Percentiles rank a stretch among this genome's conserved stretches.
Conservation (phyloP, 441 rosid genomes). For the Aquilaria agallochum region DNA sequence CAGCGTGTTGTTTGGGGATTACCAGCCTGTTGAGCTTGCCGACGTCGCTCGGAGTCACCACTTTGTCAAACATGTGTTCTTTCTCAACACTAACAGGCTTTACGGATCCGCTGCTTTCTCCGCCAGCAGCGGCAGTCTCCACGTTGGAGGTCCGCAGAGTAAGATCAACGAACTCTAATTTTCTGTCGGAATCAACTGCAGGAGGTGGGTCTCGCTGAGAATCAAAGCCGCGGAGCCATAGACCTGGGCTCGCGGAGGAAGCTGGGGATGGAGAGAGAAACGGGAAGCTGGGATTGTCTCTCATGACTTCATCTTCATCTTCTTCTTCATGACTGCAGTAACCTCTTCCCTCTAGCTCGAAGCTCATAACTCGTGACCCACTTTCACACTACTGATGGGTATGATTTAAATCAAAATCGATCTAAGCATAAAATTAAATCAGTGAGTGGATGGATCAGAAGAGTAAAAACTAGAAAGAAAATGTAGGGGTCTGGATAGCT, state of each 20-base stretch:
- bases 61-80: conserved; percentile 79
- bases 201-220: conserved; percentile 22
- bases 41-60: conserved; percentile 81
- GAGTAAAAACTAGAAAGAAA: too few relatives aligned
- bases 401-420: too few relatives aligned
- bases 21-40: conserved; percentile 94
- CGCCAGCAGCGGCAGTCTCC: conserved; percentile 6
- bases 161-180: conserved; percentile 46
- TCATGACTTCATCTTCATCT: conserved; percentile 24
- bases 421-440: too few relatives aligned
- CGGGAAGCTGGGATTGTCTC: conserved; percentile 18
- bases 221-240: conserved; percentile 27
- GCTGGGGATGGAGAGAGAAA: conserved; percentile 25
- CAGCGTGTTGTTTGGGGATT: conserved; percentile 96
- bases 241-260: conserved; percentile 18
- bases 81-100: conserved; percentile 25
- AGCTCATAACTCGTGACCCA: conserved; percentile 26
- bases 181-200: conserved; percentile 22
- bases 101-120: conserved; percentile 18
- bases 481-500: too few relatives aligned
- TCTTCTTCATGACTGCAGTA: conserved; percentile 23
- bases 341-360: conserved; percentile 31
- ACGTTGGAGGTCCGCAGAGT: conserved; percentile 43
- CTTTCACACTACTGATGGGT: neutral
- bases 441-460: too few relatives aligned